Evolutionary conservation across 1,284 basidiomycete genomes (phyloP).

Genomic region (Fomitiporia mediterranea): DNA sequence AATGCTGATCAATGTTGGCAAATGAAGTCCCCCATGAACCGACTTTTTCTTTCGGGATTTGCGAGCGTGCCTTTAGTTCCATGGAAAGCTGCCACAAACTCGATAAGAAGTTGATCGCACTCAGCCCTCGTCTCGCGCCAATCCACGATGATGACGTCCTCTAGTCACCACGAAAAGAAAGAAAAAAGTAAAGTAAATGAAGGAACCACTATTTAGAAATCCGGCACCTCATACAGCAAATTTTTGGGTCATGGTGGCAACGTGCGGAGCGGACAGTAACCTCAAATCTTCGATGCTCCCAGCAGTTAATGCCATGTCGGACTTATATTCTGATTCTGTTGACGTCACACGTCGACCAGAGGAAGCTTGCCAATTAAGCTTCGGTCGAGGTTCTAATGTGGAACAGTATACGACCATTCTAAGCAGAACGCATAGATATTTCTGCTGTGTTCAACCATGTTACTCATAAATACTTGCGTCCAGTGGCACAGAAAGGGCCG

Average conservation of each 20-base stretch:
- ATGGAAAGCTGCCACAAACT: too few relatives aligned
- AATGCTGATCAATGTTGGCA: too few relatives aligned
- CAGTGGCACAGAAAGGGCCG: too few relatives aligned
- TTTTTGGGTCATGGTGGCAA: slow-evolving; percentile 31
- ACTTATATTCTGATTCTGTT: not conserved
- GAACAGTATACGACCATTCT: too few relatives aligned
- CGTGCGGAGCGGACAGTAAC: not conserved
- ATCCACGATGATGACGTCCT: not conserved
- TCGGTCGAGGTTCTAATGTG: not conserved
- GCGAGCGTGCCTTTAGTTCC: too few relatives aligned
- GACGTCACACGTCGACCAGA: not conserved
- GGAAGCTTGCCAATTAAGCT: too few relatives aligned
- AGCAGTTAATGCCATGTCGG: not conserved
- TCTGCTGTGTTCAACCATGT: too few relatives aligned
- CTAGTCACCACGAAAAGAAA: not conserved
- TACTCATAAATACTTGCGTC: too few relatives aligned
- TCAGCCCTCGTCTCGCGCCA: not conserved
- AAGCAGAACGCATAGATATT: too few relatives aligned
- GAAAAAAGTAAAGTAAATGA: too few relatives aligned
- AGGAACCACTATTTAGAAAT: slow-evolving; percentile 59
- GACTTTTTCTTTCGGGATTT: too few relatives aligned
- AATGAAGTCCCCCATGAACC: too few relatives aligned
- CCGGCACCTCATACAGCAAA: slow-evolving; percentile 63
- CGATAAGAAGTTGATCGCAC: not conserved
- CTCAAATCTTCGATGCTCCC: not conserved